These are phyloP conservation scores for Tetrahymena borealis DNA, from an alignment of 73 alveolate species.

Conservation along the genomic window DNA sequence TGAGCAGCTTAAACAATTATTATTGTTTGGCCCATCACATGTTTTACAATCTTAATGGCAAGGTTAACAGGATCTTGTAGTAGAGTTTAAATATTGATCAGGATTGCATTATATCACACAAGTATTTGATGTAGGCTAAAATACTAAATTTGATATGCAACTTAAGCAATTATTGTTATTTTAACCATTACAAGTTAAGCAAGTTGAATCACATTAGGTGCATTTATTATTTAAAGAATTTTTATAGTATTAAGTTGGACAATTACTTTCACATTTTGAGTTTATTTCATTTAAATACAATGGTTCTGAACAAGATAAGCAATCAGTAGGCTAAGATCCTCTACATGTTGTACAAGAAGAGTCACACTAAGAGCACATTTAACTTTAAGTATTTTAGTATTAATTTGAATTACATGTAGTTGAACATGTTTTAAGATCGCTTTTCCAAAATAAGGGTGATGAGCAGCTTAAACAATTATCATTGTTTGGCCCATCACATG, in stretches of 20 bases:
- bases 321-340: too few relatives aligned
- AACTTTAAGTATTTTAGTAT: too few relatives aligned
- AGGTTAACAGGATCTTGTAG: background rate
- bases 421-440: too few relatives aligned
- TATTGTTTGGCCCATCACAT: background rate
- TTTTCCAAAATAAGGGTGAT: too few relatives aligned
- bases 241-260: background rate
- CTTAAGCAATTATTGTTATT: background rate
- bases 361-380: too few relatives aligned
- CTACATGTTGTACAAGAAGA: too few relatives aligned
- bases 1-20: background rate
- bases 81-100: background rate
- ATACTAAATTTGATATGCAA: background rate
- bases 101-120: background rate
- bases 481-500: too few relatives aligned
- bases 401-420: too few relatives aligned
- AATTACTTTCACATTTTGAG: background rate
- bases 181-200: background rate
- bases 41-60: background rate
- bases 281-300: background rate
- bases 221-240: background rate
- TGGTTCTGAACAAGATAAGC: background rate
- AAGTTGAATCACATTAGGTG: too few relatives aligned
- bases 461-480: too few relatives aligned
- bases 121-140: too few relatives aligned